Conservation (phyloP, 805 yeast species). For the Vanderwaltozyma yarrowii region DNA sequence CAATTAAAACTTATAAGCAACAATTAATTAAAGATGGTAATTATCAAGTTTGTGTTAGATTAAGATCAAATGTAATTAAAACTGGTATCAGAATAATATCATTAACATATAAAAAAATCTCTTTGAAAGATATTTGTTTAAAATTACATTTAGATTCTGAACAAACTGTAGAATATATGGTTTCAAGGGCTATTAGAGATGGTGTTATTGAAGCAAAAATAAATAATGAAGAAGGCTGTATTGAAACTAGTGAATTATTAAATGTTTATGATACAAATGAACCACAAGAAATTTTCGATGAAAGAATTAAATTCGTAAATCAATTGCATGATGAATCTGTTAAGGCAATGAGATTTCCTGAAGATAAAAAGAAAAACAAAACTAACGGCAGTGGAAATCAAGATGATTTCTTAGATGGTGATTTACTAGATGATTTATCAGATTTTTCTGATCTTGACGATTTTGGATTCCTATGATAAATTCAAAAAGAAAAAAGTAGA, state of each 20-base stretch:
- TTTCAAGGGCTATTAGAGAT: slow-evolving; percentile 92
- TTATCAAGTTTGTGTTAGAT: slow-evolving; percentile 72
- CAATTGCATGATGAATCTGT: slow-evolving; percentile 85
- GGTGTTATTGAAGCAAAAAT: slow-evolving; percentile 94
- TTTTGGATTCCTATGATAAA: slow-evolving; percentile 17
- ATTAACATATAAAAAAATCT: slow-evolving; percentile 79
- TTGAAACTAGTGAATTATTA: slow-evolving; percentile 78
- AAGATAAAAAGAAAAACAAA: slow-evolving; percentile 20
- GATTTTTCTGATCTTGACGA: slow-evolving; percentile 29
- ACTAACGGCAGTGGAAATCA: slow-evolving; percentile 11
- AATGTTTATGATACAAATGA: slow-evolving; percentile 80
- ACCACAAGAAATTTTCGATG: slow-evolving; percentile 84
- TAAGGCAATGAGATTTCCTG: slow-evolving; percentile 89
- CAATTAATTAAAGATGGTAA: slow-evolving; percentile 66
- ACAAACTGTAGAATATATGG: slow-evolving; percentile 93
- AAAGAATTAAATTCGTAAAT: slow-evolving; percentile 87
- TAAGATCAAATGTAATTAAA: slow-evolving; percentile 94
- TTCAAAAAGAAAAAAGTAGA: slow-evolving; percentile 1
- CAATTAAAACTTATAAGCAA: slow-evolving; percentile 51
- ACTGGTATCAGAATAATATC: slow-evolving; percentile 94
- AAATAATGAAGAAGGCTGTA: slow-evolving; percentile 81
- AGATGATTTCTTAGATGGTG: slow-evolving; percentile 16
- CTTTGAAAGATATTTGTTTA: slow-evolving; percentile 87
- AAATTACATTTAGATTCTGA: slow-evolving; percentile 88
- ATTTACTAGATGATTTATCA: slow-evolving; percentile 22